Evolutionary conservation across 1,139 yeast species (phyloP).

Genomic region (Yamadazyma diospyri): DNA sequence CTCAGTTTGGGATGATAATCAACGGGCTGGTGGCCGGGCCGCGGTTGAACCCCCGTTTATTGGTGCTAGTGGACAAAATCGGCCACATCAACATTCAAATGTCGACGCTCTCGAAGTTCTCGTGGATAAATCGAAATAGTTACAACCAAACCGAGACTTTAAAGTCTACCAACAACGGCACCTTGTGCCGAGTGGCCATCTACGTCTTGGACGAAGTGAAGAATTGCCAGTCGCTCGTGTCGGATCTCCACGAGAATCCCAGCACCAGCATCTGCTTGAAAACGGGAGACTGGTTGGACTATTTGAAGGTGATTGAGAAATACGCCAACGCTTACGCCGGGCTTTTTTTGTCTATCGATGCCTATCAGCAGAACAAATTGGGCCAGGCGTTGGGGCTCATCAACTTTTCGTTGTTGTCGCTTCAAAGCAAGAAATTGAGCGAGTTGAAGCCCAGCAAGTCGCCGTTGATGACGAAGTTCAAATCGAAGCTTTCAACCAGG

Average conservation of each 20-base stretch:
- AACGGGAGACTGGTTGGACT: constrained; percentile 29
- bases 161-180: constrained; percentile 34
- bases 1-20: constrained; percentile 21
- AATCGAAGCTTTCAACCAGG: constrained; percentile 23
- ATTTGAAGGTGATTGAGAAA: constrained; percentile 29
- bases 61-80: constrained; percentile 25
- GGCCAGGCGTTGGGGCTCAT: constrained; percentile 45
- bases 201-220: constrained; percentile 34
- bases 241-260: constrained; percentile 12
- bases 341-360: constrained; percentile 39
- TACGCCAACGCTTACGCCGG: constrained; percentile 44
- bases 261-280: constrained; percentile 13
- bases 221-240: constrained; percentile 17
- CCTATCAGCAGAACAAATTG: constrained; percentile 36
- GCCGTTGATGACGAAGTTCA: constrained; percentile 19
- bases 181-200: constrained; percentile 41
- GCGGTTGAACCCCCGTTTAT: constrained; percentile 17
- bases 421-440: constrained; percentile 33
- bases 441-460: constrained; percentile 13
- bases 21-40: constrained; percentile 3
- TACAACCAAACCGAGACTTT: constrained; percentile 27
- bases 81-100: constrained; percentile 35
- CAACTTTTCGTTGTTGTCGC: constrained; percentile 34
- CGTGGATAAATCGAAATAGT: constrained; percentile 37
- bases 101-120: constrained; percentile 38